Conservation (phyloP, 768 basidiomycete species). For the Suillus placidus region DNA sequence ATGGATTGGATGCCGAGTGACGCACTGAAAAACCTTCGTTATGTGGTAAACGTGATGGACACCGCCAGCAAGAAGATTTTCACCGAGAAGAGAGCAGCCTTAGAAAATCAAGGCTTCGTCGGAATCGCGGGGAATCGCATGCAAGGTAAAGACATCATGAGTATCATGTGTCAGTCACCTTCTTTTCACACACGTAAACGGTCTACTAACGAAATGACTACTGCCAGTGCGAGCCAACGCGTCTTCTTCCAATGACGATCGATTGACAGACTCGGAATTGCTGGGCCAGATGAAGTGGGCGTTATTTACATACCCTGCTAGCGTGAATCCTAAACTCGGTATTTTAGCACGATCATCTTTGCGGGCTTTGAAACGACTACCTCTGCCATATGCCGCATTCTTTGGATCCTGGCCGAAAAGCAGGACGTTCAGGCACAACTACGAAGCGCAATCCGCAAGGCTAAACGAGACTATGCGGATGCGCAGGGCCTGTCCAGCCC, state of each 20-base stretch:
- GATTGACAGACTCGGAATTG: conserved; percentile 38
- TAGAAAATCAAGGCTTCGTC: conserved; percentile 11
- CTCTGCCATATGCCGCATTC: conserved; percentile 34
- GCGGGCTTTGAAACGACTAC: conserved; percentile 37
- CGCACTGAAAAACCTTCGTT: conserved; percentile 29
- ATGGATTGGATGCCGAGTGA: conserved; percentile 35
- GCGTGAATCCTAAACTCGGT: not conserved
- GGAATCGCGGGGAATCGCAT: conserved; percentile 16
- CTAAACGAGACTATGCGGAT: conserved; percentile 25
- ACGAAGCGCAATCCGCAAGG: conserved; percentile 35
- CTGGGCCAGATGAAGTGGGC: conserved; percentile 43
- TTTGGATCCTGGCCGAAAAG: conserved; percentile 35
- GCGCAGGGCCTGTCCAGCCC: conserved; percentile 2
- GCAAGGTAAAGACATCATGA: conserved; percentile 41
- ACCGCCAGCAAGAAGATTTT: conserved; percentile 30
- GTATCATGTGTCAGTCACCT: conserved; percentile 37
- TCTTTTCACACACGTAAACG: not conserved
- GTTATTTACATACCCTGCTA: not conserved
- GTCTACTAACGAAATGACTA: conserved; percentile 1
- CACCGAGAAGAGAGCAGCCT: conserved; percentile 31
- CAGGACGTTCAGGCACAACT: conserved; percentile 35
- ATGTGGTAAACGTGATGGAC: conserved; percentile 34
- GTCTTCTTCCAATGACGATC: conserved; percentile 31
- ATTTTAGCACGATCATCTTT: conserved; percentile 37
- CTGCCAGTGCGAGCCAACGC: conserved; percentile 37